Base-by-base conservation (phyloP, 768 basidiomycete species). In the Tricholoma flavovirens region DNA sequence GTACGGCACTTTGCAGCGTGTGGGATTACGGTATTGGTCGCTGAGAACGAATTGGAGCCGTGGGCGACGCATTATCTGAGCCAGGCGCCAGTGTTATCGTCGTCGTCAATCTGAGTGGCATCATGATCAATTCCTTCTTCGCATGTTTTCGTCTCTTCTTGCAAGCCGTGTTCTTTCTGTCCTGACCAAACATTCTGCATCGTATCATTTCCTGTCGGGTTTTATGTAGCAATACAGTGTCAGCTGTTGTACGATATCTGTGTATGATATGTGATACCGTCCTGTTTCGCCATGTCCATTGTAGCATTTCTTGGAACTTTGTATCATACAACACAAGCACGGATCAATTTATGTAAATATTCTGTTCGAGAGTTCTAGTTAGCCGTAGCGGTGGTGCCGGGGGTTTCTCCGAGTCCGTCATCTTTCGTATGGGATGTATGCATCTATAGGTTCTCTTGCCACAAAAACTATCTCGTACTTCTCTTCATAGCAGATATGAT, bases 381-480 rank as follows among this genome's bases (percentile, higher is more conserved):
- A n/a, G n/a, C n/a, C n/a, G n/a, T n/a, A n/a, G n/a, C n/a, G n/a
- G n/a, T n/a, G n/a, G n/a, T n/a, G n/a, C n/a, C n/a, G n/a, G n/a
- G n/a, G n/a, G n/a, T n/a, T n/a, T n/a, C n/a, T n/a, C n/a, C n/a
- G n/a, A n/a, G n/a, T n/a, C n/a, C n/a, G n/a, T n/a, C n/a, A n/a
- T n/a, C n/a, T n/a, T n/a, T n/a, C n/a, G n/a, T n/a, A n/a, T n/a
- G n/a, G n/a, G n/a, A 56, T 75, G 70, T 60, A 80, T 67, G 2
- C 71, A 49, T 73, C 75, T 72, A 79, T 74, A 14, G 76, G 67
- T 51, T 81, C 74, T 53, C 75, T 78, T 9, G 83, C 81, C 21
- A 86, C 71, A 59, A 83, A 84, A 9, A 84, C 83, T 4, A 77
- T 81, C 55, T 77, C 83, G 46, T 68, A 81, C 53, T 83, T 83